These are phyloP conservation scores for Globisporangium radiosum DNA, from an alignment of 352 stramenopile species.

Conservation along the genomic window DNA sequence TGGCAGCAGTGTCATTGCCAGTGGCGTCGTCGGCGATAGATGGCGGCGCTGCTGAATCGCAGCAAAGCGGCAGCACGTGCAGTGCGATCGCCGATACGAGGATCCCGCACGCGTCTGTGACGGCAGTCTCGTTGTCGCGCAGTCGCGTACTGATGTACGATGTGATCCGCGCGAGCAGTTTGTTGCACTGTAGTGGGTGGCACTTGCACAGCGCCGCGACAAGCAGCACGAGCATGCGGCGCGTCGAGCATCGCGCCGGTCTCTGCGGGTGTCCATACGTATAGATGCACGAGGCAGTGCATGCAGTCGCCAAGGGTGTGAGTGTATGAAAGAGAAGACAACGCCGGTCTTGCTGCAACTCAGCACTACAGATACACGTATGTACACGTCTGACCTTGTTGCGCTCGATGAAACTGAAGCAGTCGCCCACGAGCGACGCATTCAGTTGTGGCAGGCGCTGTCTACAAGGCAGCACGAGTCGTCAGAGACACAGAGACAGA, in stretches of 20 bases:
- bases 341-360: not conserved
- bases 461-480: constrained; percentile 10
- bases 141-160: constrained; percentile 39
- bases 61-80: constrained; percentile 29
- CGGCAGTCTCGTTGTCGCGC: constrained; percentile 45
- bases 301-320: no score
- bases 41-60: not conserved
- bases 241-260: constrained; percentile 38
- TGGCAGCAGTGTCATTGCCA: not conserved
- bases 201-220: constrained; percentile 46
- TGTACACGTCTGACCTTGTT: constrained; percentile 37
- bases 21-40: no score
- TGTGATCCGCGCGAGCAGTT: constrained; percentile 35
- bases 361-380: not conserved
- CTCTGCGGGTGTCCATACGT: constrained; percentile 13
- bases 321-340: no score
- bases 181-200: constrained; percentile 24
- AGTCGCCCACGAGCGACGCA: constrained; percentile 26
- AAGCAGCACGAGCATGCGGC: constrained; percentile 55
- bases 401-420: constrained; percentile 43
- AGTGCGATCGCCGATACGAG: constrained; percentile 43
- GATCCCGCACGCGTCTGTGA: constrained; percentile 49
- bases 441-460: constrained; percentile 31
- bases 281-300: no score
- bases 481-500: not conserved